Base-by-base conservation (phyloP, 2,329 filamentous ascomycete genomes). In the Podosphaera leucotricha region DNA sequence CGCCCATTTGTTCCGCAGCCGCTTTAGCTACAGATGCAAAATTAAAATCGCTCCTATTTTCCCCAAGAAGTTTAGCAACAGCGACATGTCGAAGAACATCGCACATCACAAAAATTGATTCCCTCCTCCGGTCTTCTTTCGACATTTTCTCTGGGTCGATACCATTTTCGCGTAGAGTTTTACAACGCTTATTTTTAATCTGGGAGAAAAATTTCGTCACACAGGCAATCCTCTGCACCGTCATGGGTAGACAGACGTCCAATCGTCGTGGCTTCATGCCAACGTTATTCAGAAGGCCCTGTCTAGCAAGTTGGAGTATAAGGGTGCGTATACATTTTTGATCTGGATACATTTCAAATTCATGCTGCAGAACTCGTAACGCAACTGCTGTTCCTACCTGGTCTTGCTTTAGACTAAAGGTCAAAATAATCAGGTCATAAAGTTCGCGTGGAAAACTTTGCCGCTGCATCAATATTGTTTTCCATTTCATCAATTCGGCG, bases 361-460 rank as follows among this genome's bases (percentile, higher is more conserved):
- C 50, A 16, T 59, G 49, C 41, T 60, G 59, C 53, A 71, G 53
- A 1, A 62, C 62, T 43, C 63, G 59, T 11, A 72, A 55, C 1
- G 66, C 66, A 26, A 70, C 62, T 19, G 70, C 57, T 2, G 63
- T 66, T 26, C 66, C 68, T 2, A 60, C 49, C 13, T 66, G 57
- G 49, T 72, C 68, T 41, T 64, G 60, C 1, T 60, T 61, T 6
- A 68, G 55, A 47, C 65, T 67, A 53, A 71, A 69, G 50, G 62
- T 65, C 26, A 64, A 60, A 22, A 70, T 61, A 40, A 72, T 66
- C 46, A 65, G 61, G 48, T 70, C 61, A 47, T 71, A 71, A 2
- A 71, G 51, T 4, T 66, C 64, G 45, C 59, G 60, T 19, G 65
- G 63, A 46, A 70, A 62, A 35, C 62, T 53, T 16, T 56, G 52